Evolutionary conservation across 768 basidiomycete species (phyloP).

Genomic region (Mrakia frigida): DNA sequence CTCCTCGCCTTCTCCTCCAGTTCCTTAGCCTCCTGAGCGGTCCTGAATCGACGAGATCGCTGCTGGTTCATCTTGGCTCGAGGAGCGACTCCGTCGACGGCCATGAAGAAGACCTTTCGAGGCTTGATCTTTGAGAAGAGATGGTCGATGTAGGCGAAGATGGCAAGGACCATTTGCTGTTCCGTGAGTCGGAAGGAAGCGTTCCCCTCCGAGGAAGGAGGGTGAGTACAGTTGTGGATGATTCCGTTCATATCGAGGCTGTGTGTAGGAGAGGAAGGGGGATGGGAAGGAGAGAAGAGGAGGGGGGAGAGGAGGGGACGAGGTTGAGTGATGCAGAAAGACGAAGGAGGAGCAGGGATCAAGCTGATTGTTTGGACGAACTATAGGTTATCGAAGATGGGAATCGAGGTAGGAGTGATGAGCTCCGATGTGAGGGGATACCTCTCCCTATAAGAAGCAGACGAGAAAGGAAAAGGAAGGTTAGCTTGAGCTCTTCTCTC

Average conservation of each 20-base stretch:
- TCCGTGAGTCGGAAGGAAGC: conserved; percentile 93
- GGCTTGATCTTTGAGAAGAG: conserved; percentile 97
- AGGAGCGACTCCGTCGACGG: conserved; percentile 94
- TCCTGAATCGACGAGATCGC: conserved; percentile 83
- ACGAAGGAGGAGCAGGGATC: neutral
- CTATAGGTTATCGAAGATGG: conserved; percentile 69
- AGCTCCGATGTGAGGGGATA: conserved; percentile 97
- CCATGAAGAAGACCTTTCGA: conserved; percentile 93
- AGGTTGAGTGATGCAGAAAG: too few relatives aligned
- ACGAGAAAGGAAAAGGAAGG: neutral
- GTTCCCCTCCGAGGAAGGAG: conserved; percentile 76
- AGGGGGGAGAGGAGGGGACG: neutral
- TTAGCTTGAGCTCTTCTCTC: neutral
- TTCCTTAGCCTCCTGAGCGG: conserved; percentile 87
- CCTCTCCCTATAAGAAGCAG: conserved; percentile 61
- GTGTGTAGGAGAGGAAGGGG: neutral
- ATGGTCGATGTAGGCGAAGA: conserved; percentile 94
- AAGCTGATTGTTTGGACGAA: conserved; percentile 13
- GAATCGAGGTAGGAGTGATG: conserved; percentile 97
- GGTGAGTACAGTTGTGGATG: conserved; percentile 73
- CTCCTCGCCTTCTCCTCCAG: conserved; percentile 75
- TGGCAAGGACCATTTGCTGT: conserved; percentile 93
- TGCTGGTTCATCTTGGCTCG: conserved; percentile 99
- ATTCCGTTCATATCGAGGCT: conserved; percentile 87
- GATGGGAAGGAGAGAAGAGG: neutral